Conservation (phyloP, 176 grass and related monocot species). For the Aegilops sharonensis region DNA sequence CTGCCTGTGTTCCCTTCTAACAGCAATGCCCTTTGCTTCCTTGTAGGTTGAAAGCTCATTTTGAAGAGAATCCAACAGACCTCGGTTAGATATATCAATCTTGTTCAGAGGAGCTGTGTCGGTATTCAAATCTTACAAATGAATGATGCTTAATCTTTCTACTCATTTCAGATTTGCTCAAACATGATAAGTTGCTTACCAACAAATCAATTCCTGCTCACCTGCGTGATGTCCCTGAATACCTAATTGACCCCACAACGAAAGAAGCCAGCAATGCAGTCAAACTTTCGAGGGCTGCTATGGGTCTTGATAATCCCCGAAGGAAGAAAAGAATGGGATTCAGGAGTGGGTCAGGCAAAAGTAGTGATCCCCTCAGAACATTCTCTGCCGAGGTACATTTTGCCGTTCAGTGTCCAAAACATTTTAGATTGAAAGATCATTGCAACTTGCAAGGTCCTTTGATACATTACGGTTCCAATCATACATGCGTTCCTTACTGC, state of each 20-base stretch:
- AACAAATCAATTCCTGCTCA: constrained; percentile 77
- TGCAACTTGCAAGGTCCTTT: not conserved
- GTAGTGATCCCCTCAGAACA: constrained; percentile 82
- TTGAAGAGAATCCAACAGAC: constrained; percentile 91
- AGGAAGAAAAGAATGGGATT: constrained; percentile 62
- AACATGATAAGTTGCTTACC: constrained; percentile 89
- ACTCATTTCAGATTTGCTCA: constrained; percentile 69
- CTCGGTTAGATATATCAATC: constrained; percentile 56
- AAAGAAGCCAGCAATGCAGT: constrained; percentile 82
- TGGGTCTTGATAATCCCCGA: constrained; percentile 54
- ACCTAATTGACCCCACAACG: constrained; percentile 79
- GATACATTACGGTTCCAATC: not conserved
- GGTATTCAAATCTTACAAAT: constrained; percentile 8
- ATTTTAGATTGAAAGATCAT: constrained; percentile 3
- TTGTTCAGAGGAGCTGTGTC: constrained; percentile 6
- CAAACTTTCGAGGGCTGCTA: constrained; percentile 83
- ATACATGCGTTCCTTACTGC: not conserved
- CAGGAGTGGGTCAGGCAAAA: constrained; percentile 72
- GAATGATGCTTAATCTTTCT: constrained; percentile 19
- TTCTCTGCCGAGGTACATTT: constrained; percentile 81
- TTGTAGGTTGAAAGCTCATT: constrained; percentile 91
- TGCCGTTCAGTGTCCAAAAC: constrained; percentile 4
- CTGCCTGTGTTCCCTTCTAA: not conserved
- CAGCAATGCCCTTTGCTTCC: not conserved
- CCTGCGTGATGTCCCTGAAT: constrained; percentile 77